Evolutionary conservation across 1,284 basidiomycete genomes (phyloP).

Genomic region (Pseudozyma thailandica): DNA sequence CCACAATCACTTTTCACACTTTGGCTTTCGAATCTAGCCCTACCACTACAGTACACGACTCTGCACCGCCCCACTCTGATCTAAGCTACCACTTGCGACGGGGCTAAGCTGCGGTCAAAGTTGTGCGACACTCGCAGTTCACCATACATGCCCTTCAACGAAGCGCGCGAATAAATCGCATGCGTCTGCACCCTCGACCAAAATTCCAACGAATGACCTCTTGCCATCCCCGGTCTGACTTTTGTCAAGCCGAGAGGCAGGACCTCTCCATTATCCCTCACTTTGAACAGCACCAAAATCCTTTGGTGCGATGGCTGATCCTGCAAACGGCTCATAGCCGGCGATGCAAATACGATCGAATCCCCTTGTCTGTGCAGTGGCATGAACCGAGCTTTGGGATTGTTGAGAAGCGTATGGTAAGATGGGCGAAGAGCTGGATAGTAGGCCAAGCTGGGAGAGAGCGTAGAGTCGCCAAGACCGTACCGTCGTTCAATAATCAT

Average conservation of each 20-base stretch:
- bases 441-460: no score
- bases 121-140: neutral
- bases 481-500: no score
- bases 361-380: neutral
- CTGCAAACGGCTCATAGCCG: neutral
- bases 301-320: neutral
- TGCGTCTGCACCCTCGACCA: neutral
- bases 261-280: neutral
- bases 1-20: no score
- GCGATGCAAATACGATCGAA: neutral
- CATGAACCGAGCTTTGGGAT: no score
- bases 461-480: no score
- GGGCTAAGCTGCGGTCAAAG: neutral
- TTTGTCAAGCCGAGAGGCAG: neutral
- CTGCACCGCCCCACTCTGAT: no score
- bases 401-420: no score
- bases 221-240: neutral
- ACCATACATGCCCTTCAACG: neutral
- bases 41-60: no score
- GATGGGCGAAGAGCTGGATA: no score
- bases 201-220: no score
- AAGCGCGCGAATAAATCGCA: neutral
- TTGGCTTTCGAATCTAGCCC: no score
- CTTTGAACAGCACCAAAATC: neutral
- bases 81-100: no score